phyloP scores from a whole-genome alignment of 345 rosid genomes.

The Murraya paniculata region DNA sequence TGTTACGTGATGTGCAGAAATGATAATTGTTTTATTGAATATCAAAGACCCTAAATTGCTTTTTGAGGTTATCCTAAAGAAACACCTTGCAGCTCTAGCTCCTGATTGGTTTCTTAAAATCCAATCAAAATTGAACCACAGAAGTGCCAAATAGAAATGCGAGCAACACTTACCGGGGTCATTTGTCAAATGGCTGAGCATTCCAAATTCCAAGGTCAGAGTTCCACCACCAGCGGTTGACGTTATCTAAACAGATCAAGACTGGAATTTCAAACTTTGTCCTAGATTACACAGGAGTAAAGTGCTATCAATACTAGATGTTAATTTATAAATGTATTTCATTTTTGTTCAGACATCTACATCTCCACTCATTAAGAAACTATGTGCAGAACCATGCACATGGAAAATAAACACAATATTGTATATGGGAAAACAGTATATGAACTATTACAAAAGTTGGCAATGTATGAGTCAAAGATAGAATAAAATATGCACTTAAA shows the following conservation, averaged over 20 bases:
- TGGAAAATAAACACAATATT: background rate
- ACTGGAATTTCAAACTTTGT: conserved; percentile 8
- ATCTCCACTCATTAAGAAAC: background rate
- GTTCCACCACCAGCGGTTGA: conserved; percentile 99
- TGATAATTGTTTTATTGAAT: background rate
- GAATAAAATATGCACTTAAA: conserved; percentile 4
- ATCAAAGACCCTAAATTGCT: background rate
- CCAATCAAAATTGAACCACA: no score
- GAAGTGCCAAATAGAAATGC: background rate
- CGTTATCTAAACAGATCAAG: conserved; percentile 62
- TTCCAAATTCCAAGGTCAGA: conserved; percentile 90
- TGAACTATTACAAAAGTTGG: background rate
- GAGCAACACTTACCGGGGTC: conserved; percentile 68
- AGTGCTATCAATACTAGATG: background rate
- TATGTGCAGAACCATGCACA: background rate
- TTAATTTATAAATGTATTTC: background rate
- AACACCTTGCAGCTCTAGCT: no score
- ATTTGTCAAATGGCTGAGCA: conserved; percentile 89
- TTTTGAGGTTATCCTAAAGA: no score
- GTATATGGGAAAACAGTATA: background rate
- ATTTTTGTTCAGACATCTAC: background rate
- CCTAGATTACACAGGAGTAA: background rate
- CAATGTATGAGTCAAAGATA: background rate
- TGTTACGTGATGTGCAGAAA: background rate
- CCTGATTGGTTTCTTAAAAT: no score